These are phyloP conservation scores for Euclidium syriacum DNA, from an alignment of 345 rosid genomes.

Conservation along the genomic window DNA sequence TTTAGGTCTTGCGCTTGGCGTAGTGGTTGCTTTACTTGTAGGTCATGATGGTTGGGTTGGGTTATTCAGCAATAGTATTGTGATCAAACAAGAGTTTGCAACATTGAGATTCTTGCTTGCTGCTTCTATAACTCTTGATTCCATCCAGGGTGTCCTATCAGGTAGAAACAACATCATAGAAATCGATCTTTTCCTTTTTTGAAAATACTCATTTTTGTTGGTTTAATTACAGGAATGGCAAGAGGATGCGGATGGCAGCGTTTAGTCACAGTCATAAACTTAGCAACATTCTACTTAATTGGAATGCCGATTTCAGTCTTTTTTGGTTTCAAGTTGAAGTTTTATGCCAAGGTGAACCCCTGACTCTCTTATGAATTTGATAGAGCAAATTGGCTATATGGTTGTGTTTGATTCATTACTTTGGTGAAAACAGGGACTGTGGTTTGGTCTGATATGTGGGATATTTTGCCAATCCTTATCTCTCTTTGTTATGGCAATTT, in stretches of 20 bases:
- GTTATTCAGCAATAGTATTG: slow-evolving; percentile 43
- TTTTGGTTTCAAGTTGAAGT: slow-evolving; percentile 50
- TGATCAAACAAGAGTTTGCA: slow-evolving; percentile 41
- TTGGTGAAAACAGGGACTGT: slow-evolving; percentile 48
- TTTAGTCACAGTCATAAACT: slow-evolving; percentile 45
- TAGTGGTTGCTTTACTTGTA: slow-evolving; percentile 38
- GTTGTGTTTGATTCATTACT: neutral
- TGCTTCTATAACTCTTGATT: slow-evolving; percentile 51
- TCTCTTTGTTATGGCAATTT: slow-evolving; percentile 39
- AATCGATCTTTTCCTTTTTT: neutral
- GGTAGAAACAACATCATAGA: slow-evolving; percentile 23
- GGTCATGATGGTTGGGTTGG: slow-evolving; percentile 63
- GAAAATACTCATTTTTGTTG: neutral
- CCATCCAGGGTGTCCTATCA: slow-evolving; percentile 61
- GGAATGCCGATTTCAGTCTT: slow-evolving; percentile 48
- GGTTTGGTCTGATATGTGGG: slow-evolving; percentile 73
- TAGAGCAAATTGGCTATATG: neutral
- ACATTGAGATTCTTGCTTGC: slow-evolving; percentile 52
- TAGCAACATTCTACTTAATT: slow-evolving; percentile 45
- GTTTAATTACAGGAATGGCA: slow-evolving; percentile 41
- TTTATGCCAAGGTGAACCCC: slow-evolving; percentile 41
- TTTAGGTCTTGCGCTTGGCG: slow-evolving; percentile 39
- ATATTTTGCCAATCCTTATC: slow-evolving; percentile 40
- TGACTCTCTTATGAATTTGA: neutral
- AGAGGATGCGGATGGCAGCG: slow-evolving; percentile 86